Evolutionary conservation across 306 rosid species (phyloP).

Genomic region (Glycine latifolia): DNA sequence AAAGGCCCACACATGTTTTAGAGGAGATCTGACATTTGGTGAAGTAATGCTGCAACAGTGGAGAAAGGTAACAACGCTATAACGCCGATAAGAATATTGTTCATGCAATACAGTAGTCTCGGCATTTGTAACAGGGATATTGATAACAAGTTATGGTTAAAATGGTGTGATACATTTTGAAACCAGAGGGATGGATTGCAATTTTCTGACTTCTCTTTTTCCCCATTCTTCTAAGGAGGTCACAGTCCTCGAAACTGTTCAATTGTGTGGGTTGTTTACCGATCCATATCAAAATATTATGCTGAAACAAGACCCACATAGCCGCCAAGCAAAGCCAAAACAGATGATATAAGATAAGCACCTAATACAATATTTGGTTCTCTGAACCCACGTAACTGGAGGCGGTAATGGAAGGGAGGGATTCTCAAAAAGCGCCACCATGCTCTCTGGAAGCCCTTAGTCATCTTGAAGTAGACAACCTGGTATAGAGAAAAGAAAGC

Average conservation of each 20-base stretch:
- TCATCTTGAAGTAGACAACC: slow-evolving; percentile 65
- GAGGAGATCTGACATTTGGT: background rate
- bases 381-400: slow-evolving; percentile 70
- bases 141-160: too few relatives aligned
- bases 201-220: too few relatives aligned
- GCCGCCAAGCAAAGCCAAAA: slow-evolving; percentile 78
- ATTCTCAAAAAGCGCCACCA: slow-evolving; percentile 64
- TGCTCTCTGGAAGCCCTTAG: slow-evolving; percentile 54
- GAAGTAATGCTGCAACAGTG: too few relatives aligned
- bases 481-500: slow-evolving; percentile 4
- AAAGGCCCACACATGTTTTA: background rate
- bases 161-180: too few relatives aligned
- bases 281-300: slow-evolving; percentile 37
- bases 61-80: background rate
- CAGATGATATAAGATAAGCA: slow-evolving; percentile 78
- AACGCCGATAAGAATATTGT: background rate
- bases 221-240: too few relatives aligned
- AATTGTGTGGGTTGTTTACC: too few relatives aligned
- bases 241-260: background rate
- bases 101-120: too few relatives aligned
- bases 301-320: slow-evolving; percentile 90
- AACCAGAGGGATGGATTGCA: background rate
- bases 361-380: slow-evolving; percentile 83
- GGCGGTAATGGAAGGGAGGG: slow-evolving; percentile 81
- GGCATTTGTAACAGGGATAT: too few relatives aligned